A percentile compares a stretch with the other conserved stretches of the same genome.
Evolutionary conservation across 2,329 filamentous ascomycete species (phyloP).

Genomic region (Colletotrichum caudatum): DNA sequence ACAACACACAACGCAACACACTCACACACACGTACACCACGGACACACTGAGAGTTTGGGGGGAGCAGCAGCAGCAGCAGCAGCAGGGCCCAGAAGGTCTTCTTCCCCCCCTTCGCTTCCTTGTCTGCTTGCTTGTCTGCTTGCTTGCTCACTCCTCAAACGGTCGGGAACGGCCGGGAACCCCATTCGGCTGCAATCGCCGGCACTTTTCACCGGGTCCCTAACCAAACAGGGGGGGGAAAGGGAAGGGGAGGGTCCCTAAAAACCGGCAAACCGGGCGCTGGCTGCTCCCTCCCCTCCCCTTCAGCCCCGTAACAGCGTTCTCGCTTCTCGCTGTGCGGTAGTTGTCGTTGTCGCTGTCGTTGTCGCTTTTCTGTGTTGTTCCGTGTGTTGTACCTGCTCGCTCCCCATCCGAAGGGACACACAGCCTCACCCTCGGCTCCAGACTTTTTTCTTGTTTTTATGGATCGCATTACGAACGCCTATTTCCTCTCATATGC

Average conservation of each 20-base stretch:
- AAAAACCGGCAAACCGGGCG: background rate
- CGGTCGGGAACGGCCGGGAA: slow-evolving; percentile 26
- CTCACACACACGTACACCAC: background rate
- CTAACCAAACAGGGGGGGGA: background rate
- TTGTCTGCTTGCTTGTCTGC: no score
- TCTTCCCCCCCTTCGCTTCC: background rate
- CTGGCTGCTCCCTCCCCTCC: background rate
- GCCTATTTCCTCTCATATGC: background rate
- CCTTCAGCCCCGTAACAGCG: background rate
- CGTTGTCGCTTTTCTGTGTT: no score
- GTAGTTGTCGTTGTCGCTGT: background rate
- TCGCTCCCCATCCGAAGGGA: slow-evolving; percentile 4
- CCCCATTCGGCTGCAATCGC: background rate
- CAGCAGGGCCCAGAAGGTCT: background rate
- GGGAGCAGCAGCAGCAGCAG: no score
- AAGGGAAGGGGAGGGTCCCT: background rate
- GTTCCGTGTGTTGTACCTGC: no score
- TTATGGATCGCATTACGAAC: slow-evolving; percentile 6
- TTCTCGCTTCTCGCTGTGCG: no score
- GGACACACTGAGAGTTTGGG: background rate
- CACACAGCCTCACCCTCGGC: slow-evolving; percentile 14
- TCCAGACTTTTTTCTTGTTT: slow-evolving; percentile 10
- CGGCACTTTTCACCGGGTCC: background rate
- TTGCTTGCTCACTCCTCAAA: background rate
- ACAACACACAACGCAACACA: background rate